These are phyloP conservation scores for Nitzschia inconspicua DNA, from an alignment of 108 stramenopile species.

Conservation along the genomic window DNA sequence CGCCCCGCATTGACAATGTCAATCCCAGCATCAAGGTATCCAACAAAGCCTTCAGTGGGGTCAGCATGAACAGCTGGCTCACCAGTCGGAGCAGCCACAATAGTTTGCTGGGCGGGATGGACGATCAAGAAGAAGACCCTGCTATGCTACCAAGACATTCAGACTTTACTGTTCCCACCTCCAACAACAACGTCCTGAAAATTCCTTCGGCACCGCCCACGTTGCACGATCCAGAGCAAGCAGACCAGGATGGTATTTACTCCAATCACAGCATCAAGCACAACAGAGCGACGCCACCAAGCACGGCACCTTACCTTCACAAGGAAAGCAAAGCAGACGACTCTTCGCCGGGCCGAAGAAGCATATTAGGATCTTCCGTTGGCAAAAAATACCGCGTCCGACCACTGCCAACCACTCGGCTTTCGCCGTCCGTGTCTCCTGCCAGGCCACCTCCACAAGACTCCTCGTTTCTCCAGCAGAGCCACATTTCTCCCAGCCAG, in stretches of 20 bases:
- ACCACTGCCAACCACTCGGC: neutral
- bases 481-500: too few species aligned
- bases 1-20: neutral
- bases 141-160: slow-evolving; percentile 20
- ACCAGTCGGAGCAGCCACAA: neutral
- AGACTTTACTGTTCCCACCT: slow-evolving; percentile 25
- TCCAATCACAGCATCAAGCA: neutral
- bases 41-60: neutral
- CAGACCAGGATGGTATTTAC: slow-evolving; percentile 1
- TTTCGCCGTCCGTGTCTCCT: neutral
- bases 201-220: neutral
- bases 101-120: neutral
- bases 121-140: neutral
- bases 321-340: neutral
- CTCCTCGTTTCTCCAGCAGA: neutral
- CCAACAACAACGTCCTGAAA: slow-evolving; percentile 2
- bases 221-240: neutral
- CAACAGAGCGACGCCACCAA: neutral
- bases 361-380: slow-evolving; percentile 3
- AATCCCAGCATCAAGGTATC: neutral
- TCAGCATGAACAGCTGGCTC: neutral
- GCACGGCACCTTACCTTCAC: neutral
- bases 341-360: neutral
- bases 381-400: slow-evolving; percentile 4
- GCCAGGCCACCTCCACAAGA: neutral